Evolutionary conservation across 2,329 filamentous ascomycete species (phyloP), one percentile per base, ranked within the genome.

Genomic region (Cladophialophora bantiana): DNA sequence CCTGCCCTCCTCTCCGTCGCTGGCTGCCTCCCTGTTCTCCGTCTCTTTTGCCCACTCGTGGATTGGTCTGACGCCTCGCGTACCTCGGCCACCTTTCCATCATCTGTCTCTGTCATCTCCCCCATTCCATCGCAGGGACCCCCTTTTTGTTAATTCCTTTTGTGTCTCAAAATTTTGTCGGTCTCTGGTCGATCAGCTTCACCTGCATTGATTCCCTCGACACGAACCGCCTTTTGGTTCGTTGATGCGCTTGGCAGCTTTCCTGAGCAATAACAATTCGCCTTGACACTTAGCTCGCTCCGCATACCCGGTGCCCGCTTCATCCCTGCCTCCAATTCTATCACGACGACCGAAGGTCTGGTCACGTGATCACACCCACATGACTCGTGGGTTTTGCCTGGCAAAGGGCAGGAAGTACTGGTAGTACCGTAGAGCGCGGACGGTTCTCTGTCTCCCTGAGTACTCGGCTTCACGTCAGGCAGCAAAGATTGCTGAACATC

Each of bases 51-150:
- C 45, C 58, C 40, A 45, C 40, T 45, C n/a, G 40, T 45, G 18
- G 45, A 18, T 12, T 50, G 32, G 18, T 61, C 59, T 61, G 59
- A 61, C 59, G 52, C 59, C 48, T 61, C 48, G 59, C 59, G 42
- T 61, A 61, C 59, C 59, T 61, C 48, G 48, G 59, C 59, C 59
- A 38, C 59, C 42, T 15, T 6, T 38, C 48, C 42, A 38, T 18
- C 59, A 61, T 35, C 7, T 55, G 13, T 35, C 34, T 55, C 13
- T 35, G 31, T 55, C 15, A 55, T 55, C 52, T 55, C 52, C 4
- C 34, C 18, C 13, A 34, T 55, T 18, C 52, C 52, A 55, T 12
- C 40, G 45, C 10, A 7, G 18, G 18, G 45, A 26, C 45, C 45
- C 45, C 45, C 12, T 45, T 50, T 50, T 42, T 18, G 18, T 12